Base-by-base conservation (phyloP, 2,329 filamentous ascomycete species). In the Cadophora gregata region DNA sequence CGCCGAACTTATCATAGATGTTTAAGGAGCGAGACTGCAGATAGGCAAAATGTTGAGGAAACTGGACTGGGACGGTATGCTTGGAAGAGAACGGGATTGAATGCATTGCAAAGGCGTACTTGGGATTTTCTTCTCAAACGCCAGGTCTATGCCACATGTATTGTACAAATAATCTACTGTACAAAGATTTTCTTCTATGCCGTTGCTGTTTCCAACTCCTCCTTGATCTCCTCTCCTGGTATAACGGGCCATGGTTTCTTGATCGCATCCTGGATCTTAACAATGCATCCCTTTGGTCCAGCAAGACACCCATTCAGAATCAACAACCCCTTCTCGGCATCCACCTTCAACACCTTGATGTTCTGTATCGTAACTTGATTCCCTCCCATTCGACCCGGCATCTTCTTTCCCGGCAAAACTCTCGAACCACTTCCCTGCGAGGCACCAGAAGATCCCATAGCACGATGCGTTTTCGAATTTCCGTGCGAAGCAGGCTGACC, bases 351-450 rank as follows among this genome's bases (percentile, higher is more conserved):
- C 62, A 99, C 89, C 80, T 90, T 92, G 74, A 98, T 82, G 80
- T 97, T 97, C 85, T 97, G 94, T 66, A 96, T 86, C 58, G 96
- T 99, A 64, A 93, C 91, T 72, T 88, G 88, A 79, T 97, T 87
- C 71, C 91, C 92, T 70, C 96, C 96, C 96, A 99, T 98, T 67
- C 93, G 88, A 64, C 96, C 96, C 3, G 96, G 88, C 96, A 99
- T 99, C 82, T 93, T 96, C 88, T 99, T 99, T 68, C 96, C 96
- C 0, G 96, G 96, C 77, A 93, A 83, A 27, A 99, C 95, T 80
- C 96, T 88, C 70, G 93, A 96, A 81, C 96, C 96, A 77, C 91
- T 90, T 71, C 96, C 96, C 81, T 99, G 96, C 73, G 91, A 92
- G 67, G 91, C 93, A 78, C 96, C 96, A 8, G 90, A 86, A 38